Conservation (phyloP, 2,329 filamentous ascomycete species). For the Trichoderma sp. region DNA sequence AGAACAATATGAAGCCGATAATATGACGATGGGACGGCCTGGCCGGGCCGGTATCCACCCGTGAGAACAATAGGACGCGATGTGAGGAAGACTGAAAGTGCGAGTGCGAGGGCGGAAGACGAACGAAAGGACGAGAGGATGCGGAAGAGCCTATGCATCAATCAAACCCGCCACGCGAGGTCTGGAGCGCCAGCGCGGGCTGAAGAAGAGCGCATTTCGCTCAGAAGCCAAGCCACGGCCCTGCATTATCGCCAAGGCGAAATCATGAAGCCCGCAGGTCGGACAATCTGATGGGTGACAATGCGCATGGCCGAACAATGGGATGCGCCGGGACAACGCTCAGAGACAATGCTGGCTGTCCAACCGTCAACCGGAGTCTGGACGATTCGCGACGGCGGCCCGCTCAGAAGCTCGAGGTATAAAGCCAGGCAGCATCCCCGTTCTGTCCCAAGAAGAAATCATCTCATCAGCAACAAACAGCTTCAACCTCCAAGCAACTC, state of each 20-base stretch:
- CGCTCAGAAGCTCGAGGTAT: not conserved
- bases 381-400: not conserved
- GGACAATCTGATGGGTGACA: not conserved
- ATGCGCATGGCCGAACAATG: not conserved
- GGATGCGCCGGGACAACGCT: not conserved
- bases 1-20: slow-evolving; percentile 19
- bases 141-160: not conserved
- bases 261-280: too few species aligned
- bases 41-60: not conserved
- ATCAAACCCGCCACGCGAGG: not conserved
- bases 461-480: slow-evolving; percentile 1
- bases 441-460: not conserved
- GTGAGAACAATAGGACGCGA: slow-evolving; percentile 2
- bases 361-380: too few species aligned
- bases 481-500: not conserved
- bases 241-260: too few species aligned
- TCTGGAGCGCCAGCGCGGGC: not conserved
- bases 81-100: not conserved
- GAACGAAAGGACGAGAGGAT: too few species aligned
- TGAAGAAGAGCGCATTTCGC: too few species aligned
- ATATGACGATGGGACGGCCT: not conserved
- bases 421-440: not conserved
- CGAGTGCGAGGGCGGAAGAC: not conserved
- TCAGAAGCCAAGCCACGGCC: too few species aligned
- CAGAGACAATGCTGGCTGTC: not conserved